Conservation (phyloP, 2,329 filamentous ascomycete genomes). For the Camptophora hylomeconis region DNA sequence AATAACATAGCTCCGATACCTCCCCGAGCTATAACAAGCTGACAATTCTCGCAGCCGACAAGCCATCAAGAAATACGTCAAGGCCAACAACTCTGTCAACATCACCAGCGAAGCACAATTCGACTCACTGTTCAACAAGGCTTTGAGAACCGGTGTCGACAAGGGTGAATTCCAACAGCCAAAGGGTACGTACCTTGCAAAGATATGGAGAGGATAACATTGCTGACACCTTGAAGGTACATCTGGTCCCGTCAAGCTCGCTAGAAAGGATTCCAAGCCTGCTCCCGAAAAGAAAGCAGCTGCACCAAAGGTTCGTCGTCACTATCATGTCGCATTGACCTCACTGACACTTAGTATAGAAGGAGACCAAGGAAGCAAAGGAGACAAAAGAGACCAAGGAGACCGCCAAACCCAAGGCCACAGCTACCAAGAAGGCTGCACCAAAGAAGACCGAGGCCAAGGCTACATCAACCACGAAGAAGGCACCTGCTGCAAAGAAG, state of each 20-base stretch:
- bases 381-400: slow-evolving; percentile 29
- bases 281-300: slow-evolving; percentile 27
- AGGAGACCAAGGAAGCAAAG: slow-evolving; percentile 21
- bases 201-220: too few relatives aligned
- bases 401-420: slow-evolving; percentile 31
- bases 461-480: slow-evolving; percentile 32
- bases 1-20: slow-evolving; percentile 1
- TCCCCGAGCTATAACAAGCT: slow-evolving; percentile 10
- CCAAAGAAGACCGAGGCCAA: slow-evolving; percentile 35
- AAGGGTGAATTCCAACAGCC: slow-evolving; percentile 79
- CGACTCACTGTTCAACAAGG: slow-evolving; percentile 73
- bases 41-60: slow-evolving; percentile 41
- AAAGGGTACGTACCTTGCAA: slow-evolving; percentile 54
- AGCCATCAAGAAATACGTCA: slow-evolving; percentile 63
- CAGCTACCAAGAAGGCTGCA: slow-evolving; percentile 29
- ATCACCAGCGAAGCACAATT: slow-evolving; percentile 44
- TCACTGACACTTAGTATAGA: slow-evolving; percentile 5
- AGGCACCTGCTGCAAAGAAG: slow-evolving; percentile 40
- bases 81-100: slow-evolving; percentile 59
- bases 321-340: neutral
- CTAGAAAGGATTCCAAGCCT: slow-evolving; percentile 56
- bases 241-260: slow-evolving; percentile 84
- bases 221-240: slow-evolving; percentile 40
- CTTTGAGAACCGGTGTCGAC: slow-evolving; percentile 68
- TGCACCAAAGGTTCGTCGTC: slow-evolving; percentile 19